phyloP scores from a whole-genome alignment of 176 grass and related monocot genomes.

The Aegilops tauschii region DNA sequence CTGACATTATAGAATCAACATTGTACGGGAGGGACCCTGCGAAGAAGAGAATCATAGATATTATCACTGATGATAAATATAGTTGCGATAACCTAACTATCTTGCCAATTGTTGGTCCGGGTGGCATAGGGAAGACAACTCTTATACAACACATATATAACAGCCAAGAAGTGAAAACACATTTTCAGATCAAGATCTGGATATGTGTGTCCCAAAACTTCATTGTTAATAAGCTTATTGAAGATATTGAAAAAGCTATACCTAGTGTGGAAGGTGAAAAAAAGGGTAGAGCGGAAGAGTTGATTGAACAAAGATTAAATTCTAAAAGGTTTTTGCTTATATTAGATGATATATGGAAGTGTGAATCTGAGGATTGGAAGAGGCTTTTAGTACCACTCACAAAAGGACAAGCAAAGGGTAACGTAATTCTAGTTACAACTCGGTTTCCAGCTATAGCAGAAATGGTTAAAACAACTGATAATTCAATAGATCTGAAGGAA shows the following conservation, averaged over 20 bases:
- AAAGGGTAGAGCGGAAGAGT: fast-evolving
- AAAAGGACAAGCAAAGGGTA: not conserved
- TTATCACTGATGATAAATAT: not conserved
- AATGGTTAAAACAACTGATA: not conserved
- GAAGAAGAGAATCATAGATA: not conserved
- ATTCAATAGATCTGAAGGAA: not conserved
- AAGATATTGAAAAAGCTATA: not conserved
- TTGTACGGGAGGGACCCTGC: not conserved
- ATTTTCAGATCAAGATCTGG: slow-evolving; percentile 12
- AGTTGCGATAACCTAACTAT: not conserved
- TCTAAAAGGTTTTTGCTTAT: not conserved
- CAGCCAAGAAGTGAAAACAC: not conserved
- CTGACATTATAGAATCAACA: not conserved
- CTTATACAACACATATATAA: not conserved
- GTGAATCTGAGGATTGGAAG: not conserved
- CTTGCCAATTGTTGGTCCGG: not conserved
- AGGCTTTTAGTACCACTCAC: not conserved
- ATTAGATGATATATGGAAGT: slow-evolving; percentile 20
- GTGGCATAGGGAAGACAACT: not conserved
- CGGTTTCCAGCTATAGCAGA: not conserved
- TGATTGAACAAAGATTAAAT: not conserved
- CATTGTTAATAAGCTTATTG: not conserved
- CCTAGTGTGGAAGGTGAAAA: not conserved
- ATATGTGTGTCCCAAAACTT: not conserved
- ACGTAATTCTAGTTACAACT: not conserved